Conservation (phyloP, 2,329 filamentous ascomycete species). For the Chaetomium olivaceum region DNA sequence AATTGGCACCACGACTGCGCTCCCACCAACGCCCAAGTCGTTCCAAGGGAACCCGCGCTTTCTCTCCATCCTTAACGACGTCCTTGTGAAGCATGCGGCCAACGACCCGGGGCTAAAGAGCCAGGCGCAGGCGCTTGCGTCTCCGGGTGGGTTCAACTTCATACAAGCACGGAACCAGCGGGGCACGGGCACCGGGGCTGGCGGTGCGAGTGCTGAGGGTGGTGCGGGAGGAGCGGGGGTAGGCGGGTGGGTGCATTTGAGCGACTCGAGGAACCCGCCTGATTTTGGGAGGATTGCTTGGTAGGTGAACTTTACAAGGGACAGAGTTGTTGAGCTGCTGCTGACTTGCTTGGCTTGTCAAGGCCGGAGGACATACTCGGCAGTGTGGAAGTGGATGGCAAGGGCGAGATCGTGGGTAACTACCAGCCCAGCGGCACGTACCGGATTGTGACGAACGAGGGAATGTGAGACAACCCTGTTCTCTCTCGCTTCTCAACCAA, state of each 20-base stretch:
- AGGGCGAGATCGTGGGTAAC: slow-evolving; percentile 58
- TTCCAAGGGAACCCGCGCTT: slow-evolving; percentile 63
- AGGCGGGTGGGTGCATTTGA: slow-evolving; percentile 66
- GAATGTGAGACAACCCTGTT: slow-evolving; percentile 54
- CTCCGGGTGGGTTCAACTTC: slow-evolving; percentile 56
- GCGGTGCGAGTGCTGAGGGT: slow-evolving; percentile 60
- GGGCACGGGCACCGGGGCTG: slow-evolving; percentile 46
- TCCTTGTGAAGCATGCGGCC: slow-evolving; percentile 56
- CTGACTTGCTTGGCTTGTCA: neutral
- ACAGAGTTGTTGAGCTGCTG: neutral
- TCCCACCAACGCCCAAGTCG: slow-evolving; percentile 62
- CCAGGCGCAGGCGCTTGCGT: slow-evolving; percentile 62
- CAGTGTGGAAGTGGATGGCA: slow-evolving; percentile 62
- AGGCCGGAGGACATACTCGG: slow-evolving; percentile 68
- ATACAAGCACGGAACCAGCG: slow-evolving; percentile 43
- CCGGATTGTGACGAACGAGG: slow-evolving; percentile 64
- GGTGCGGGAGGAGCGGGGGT: slow-evolving; percentile 60
- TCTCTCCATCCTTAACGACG: slow-evolving; percentile 58
- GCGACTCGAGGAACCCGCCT: slow-evolving; percentile 63
- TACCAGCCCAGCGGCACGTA: slow-evolving; percentile 60
- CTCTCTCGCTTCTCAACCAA: neutral
- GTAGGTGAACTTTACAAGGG: slow-evolving; percentile 23
- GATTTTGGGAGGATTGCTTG: slow-evolving; percentile 69
- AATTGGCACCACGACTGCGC: slow-evolving; percentile 58
- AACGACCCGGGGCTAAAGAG: slow-evolving; percentile 56